A percentile compares a stretch with the other conserved stretches of the same genome.
Conservation (phyloP, 1,284 basidiomycete genomes). For the Gastroboletus turbinatus region DNA sequence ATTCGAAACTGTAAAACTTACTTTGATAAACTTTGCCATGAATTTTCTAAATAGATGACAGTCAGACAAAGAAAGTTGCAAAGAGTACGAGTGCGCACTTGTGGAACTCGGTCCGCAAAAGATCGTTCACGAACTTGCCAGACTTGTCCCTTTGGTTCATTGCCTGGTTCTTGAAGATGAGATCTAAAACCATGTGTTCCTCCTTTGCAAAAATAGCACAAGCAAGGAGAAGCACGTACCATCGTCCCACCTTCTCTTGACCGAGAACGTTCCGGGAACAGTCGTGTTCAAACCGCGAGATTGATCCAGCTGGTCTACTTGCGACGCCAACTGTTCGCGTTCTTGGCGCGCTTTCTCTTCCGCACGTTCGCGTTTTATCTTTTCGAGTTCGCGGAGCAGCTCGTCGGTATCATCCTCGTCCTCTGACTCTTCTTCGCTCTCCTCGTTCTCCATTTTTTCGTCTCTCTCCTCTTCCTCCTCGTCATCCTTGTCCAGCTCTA, state of each 20-base stretch:
- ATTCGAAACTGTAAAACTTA: background rate
- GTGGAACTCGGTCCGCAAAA: constrained; percentile 90
- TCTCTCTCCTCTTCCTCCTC: constrained; percentile 55
- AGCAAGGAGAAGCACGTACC: constrained; percentile 45
- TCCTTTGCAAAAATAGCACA: background rate
- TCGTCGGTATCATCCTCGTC: constrained; percentile 89
- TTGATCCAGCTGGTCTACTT: constrained; percentile 76
- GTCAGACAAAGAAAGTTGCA: background rate
- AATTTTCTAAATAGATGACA: constrained; percentile 19
- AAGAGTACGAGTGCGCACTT: constrained; percentile 51
- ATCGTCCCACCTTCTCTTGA: constrained; percentile 94
- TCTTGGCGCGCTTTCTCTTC: constrained; percentile 81
- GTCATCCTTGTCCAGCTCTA: constrained; percentile 84
- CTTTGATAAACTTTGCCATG: constrained; percentile 32
- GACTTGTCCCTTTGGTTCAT: constrained; percentile 63
- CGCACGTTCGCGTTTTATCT: constrained; percentile 92
- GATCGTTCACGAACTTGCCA: constrained; percentile 90
- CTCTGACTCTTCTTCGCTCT: constrained; percentile 49
- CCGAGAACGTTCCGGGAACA: constrained; percentile 81
- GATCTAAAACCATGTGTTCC: constrained; percentile 49
- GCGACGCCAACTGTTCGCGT: constrained; percentile 65
- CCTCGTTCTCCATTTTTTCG: constrained; percentile 40
- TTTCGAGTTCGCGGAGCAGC: constrained; percentile 88
- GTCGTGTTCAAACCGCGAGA: constrained; percentile 68
- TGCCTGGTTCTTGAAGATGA: constrained; percentile 97